Base-by-base conservation (phyloP, 208 protist genomes). In the Entamoeba dispar region DNA sequence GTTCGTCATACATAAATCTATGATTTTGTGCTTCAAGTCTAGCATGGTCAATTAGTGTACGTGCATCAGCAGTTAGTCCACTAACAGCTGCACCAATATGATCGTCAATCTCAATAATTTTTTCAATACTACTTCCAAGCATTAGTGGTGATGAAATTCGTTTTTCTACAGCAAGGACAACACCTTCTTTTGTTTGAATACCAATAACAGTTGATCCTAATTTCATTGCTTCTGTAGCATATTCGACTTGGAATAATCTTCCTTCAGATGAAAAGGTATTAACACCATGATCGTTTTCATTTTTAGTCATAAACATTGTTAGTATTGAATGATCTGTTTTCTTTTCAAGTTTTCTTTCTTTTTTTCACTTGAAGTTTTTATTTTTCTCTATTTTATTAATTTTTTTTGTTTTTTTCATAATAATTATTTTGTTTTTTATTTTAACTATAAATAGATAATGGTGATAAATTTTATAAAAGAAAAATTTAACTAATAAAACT, bases 241-340 rank as follows among this genome's bases (percentile, higher is more conserved):
- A 98, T 93, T 98, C 98, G n/a, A 98, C 97, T 94, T 98, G 99
- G 96, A 99, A 99, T 50, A 99, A 97, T 57, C 98, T 97, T 47
- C 99, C 99, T 94, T 99, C 98, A 22, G 98, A 98, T 50, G 97
- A 99, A 95, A 99, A 99, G 61, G 98, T 99, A 96, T 99, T 99
- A 7, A 99, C 98, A 93, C 98, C 98, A 50, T 98, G 96, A 94
- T 99, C 98, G 93, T 99, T 99, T 95, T 99, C 98, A 91, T 95
- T 97, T 95, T 17, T 90, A 90, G 38, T 43, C 38, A 43, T 43
- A 43, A 43, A 43, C 38, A 43, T 43, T 43, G 38, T 43, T 43
- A 43, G 38, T 43, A 43, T 43, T 43, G 38, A 43, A 43, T 43
- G 2, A 2, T 43, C 38, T 43, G 38, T 43, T 43, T 43, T 43